Conservation (phyloP, 441 rosid species). For the Flueggea neowawraea region DNA sequence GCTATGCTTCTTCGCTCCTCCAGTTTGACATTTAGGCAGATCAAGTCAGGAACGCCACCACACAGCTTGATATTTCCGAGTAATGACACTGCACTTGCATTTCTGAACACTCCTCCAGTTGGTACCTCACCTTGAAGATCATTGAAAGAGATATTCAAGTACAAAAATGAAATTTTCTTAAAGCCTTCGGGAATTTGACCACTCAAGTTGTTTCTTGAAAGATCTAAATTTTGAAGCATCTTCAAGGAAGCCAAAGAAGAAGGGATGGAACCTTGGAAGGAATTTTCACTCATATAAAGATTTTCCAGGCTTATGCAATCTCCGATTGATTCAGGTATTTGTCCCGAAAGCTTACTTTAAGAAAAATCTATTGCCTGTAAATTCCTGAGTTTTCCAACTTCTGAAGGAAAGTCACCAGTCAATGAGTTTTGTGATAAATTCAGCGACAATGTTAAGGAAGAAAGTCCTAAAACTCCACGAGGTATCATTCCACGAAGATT, state of each 20-base stretch:
- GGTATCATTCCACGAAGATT: conserved; percentile 14
- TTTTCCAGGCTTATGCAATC: conserved; percentile 7
- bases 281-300: conserved; percentile 12
- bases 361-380: conserved; percentile 7
- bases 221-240: conserved; percentile 8
- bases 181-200: conserved; percentile 11
- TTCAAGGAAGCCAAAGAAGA: conserved; percentile 6
- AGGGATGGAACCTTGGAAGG: conserved; percentile 11
- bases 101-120: conserved; percentile 9
- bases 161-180: not conserved
- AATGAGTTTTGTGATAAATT: conserved; percentile 9
- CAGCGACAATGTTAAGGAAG: not conserved
- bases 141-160: conserved; percentile 19
- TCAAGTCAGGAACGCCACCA: conserved; percentile 3
- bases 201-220: conserved; percentile 9
- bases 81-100: conserved; percentile 11
- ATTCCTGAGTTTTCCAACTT: not conserved
- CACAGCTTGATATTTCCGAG: conserved; percentile 14
- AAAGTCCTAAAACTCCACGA: not conserved
- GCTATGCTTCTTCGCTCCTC: not conserved
- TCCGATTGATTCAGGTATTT: conserved; percentile 11
- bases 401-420: not conserved
- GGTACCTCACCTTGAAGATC: conserved; percentile 9
- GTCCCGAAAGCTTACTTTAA: not conserved
- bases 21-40: conserved; percentile 3